Evolutionary conservation across 371 early-diverging fungal species (phyloP), one percentile per base, ranked within the genome.

Genomic region (Encephalitozoon intestinalis): DNA sequence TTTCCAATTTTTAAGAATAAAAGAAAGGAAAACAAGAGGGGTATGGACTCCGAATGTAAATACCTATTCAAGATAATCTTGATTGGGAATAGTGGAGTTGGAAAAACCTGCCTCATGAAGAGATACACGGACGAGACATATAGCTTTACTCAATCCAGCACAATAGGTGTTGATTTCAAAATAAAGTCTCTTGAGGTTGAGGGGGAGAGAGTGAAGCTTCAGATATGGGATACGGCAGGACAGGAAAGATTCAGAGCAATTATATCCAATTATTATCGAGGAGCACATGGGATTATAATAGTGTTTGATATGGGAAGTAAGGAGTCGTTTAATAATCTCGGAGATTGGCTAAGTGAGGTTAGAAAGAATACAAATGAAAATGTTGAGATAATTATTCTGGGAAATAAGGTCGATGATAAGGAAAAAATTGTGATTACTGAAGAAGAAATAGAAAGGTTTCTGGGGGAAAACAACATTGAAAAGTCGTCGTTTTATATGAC

Each of bases 161-260:
- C 97, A 75, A 98, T 98, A 50, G 96, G 97, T 44, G 98, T 99
- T n/a, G 99, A 99, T 84, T 99, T 97, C 83, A 97, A 96, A 85
- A 96, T 96, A 73, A 94, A 93, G 84, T 89, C 92, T 78, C 88
- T 94, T 75, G 88, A 90, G 41, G 83, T 94, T n/a, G 91, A 94
- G 63, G 90, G 88, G 74, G 88, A 91, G 66, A 89, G 88, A 77
- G 93, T 93, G 84, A 97, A 98, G 85, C 88, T 99, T 71, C 95
- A 96, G 9, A 94, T 99, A 71, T 88, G 95, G 99, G 99, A 99
- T 83, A 98, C 99, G 0, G 99, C 99, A 5, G 99, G 99, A 11
- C 99, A 99, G 86, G 99, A 99, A 84, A 88, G 97, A 39, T 99
- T 97, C 86, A 87, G 97, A 70, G 95, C 99, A 0, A 88, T 99